These are phyloP conservation scores for Suillus subluteus DNA, from an alignment of 768 basidiomycete genomes.

Conservation along the genomic window DNA sequence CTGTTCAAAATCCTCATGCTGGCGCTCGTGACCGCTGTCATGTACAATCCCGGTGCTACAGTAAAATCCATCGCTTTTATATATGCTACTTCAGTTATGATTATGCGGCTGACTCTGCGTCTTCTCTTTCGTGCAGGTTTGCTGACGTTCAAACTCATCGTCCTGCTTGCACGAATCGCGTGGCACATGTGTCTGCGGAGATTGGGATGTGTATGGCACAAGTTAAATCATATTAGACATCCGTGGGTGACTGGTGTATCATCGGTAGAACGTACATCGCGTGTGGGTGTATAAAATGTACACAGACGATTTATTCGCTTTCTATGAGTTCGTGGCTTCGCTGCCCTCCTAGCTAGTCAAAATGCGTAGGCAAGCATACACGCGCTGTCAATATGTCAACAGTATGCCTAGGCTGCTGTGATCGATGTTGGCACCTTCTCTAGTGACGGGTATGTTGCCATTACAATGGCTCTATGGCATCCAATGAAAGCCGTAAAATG, in stretches of 20 bases:
- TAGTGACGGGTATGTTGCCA: neutral
- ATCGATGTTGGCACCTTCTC: neutral
- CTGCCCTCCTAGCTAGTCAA: neutral
- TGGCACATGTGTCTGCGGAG: neutral
- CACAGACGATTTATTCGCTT: neutral
- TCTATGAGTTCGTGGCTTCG: neutral
- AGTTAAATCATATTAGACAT: neutral
- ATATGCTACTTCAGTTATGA: neutral
- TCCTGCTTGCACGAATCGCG: neutral
- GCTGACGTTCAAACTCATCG: slow-evolving; percentile 2
- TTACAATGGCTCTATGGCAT: neutral
- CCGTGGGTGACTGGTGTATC: neutral
- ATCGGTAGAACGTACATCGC: neutral
- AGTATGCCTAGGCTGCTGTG: too few relatives aligned
- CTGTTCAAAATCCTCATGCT: slow-evolving; percentile 19
- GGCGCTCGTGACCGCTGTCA: slow-evolving; percentile 16
- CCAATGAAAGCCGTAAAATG: neutral
- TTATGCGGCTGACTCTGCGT: neutral
- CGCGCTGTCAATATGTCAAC: neutral
- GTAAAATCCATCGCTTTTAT: slow-evolving; percentile 1
- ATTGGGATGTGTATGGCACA: neutral
- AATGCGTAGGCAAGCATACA: too few relatives aligned
- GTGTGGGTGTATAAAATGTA: neutral
- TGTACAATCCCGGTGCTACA: slow-evolving; percentile 19
- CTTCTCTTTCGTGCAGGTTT: slow-evolving; percentile 5